phyloP scores from a whole-genome alignment of 305 asterid genomes.

The Fraxinus albicans region DNA sequence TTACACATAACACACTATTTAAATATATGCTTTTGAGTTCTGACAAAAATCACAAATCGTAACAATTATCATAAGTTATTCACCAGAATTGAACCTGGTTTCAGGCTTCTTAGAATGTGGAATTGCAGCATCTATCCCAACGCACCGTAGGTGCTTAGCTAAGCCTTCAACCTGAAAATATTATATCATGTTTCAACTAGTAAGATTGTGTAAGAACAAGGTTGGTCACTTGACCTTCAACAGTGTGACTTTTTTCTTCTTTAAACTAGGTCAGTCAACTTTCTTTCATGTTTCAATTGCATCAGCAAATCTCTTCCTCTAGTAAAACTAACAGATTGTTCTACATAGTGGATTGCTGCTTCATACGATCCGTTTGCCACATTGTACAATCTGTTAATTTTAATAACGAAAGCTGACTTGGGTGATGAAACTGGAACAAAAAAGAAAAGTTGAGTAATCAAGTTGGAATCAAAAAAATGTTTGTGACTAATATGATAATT shows the following conservation, averaged over 20 bases:
- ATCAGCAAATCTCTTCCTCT: not conserved
- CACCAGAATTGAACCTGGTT: slow-evolving; percentile 50
- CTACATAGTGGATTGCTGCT: not conserved
- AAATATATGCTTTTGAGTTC: not conserved
- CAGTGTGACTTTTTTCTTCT: not conserved
- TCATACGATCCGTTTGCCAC: not conserved
- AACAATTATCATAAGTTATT: slow-evolving; percentile 8
- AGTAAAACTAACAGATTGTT: not conserved
- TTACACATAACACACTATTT: not conserved
- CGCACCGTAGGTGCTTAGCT: slow-evolving; percentile 93
- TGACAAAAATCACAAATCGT: not conserved
- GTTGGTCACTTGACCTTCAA: not conserved
- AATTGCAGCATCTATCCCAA: slow-evolving; percentile 91
- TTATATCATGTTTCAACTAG: slow-evolving; percentile 12
- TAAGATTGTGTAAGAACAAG: not conserved
- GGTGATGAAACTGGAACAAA: not conserved
- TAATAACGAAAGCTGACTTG: not conserved
- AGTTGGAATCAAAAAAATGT: not conserved
- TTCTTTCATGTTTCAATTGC: not conserved
- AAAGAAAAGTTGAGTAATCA: not conserved
- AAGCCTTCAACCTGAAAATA: slow-evolving; percentile 77
- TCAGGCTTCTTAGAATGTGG: slow-evolving; percentile 77
- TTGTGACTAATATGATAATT: not conserved
- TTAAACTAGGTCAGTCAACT: not conserved
- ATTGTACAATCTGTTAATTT: not conserved